phyloP scores from a whole-genome alignment of 2,329 filamentous ascomycete species.

The Fusarium piperis region DNA sequence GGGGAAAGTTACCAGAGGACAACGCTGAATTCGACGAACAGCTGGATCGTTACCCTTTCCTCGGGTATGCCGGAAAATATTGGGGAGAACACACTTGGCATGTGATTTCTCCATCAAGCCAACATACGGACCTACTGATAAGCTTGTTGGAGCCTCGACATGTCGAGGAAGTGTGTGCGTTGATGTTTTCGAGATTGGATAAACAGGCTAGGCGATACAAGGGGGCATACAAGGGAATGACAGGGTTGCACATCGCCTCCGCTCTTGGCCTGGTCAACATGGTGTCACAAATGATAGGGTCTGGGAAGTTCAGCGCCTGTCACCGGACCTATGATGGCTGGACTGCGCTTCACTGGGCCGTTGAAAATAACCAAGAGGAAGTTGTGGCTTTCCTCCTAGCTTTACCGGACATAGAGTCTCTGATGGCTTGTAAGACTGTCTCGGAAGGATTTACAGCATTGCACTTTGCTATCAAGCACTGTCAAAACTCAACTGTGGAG shows the following conservation, averaged over 20 bases:
- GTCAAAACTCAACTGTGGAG: too few species aligned
- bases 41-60: not conserved
- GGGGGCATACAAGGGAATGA: not conserved
- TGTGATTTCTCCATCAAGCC: not conserved
- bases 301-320: not conserved
- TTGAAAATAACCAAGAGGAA: not conserved
- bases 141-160: not conserved
- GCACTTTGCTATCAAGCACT: not conserved
- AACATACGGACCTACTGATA: too few species aligned
- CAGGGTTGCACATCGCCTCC: not conserved
- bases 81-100: not conserved
- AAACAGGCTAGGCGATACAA: too few species aligned
- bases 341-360: not conserved
- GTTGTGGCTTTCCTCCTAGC: not conserved
- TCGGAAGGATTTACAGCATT: not conserved
- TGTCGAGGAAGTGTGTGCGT: not conserved
- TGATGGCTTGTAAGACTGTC: not conserved
- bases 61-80: not conserved
- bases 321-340: not conserved
- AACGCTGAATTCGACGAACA: not conserved
- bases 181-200: not conserved
- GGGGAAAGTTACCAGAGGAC: not conserved
- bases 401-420: not conserved
- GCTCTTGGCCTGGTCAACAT: not conserved
- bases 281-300: not conserved